phyloP scores from a whole-genome alignment of 2,329 filamentous ascomycete species.

The Rutstroemia sp. region DNA sequence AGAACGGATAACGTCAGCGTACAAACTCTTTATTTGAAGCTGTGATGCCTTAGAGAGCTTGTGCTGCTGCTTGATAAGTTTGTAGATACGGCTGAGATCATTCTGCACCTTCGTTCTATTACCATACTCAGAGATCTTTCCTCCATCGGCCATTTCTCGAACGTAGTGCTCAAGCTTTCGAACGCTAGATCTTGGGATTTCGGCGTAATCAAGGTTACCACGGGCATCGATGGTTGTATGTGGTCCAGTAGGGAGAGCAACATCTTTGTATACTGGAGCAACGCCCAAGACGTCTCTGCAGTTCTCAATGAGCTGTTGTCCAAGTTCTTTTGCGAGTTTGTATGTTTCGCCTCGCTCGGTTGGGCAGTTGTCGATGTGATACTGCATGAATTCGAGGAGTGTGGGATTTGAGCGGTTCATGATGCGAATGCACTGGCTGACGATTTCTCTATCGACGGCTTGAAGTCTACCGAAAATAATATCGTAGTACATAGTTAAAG shows the following conservation, averaged over 20 bases:
- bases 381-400: slow-evolving; percentile 98
- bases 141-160: slow-evolving; percentile 95
- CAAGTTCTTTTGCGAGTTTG: slow-evolving; percentile 92
- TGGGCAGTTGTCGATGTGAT: slow-evolving; percentile 98
- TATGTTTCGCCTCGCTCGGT: slow-evolving; percentile 96
- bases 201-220: slow-evolving; percentile 87
- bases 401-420: slow-evolving; percentile 98
- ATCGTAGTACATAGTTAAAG: slow-evolving; percentile 97
- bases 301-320: slow-evolving; percentile 90
- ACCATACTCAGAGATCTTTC: slow-evolving; percentile 97
- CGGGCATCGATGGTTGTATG: slow-evolving; percentile 87
- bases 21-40: slow-evolving; percentile 91
- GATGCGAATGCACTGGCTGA: slow-evolving; percentile 96
- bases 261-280: slow-evolving; percentile 92
- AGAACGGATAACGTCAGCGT: slow-evolving; percentile 88
- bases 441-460: slow-evolving; percentile 92
- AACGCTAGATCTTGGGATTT: slow-evolving; percentile 78
- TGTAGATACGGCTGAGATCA: slow-evolving; percentile 91
- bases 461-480: slow-evolving; percentile 95
- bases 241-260: slow-evolving; percentile 83
- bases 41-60: slow-evolving; percentile 95
- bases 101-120: slow-evolving; percentile 98
- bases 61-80: slow-evolving; percentile 96
- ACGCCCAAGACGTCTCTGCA: slow-evolving; percentile 84
- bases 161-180: slow-evolving; percentile 98